Base-by-base conservation (phyloP, 805 yeast genomes). In the Saccharomycopsis guyanensis region DNA sequence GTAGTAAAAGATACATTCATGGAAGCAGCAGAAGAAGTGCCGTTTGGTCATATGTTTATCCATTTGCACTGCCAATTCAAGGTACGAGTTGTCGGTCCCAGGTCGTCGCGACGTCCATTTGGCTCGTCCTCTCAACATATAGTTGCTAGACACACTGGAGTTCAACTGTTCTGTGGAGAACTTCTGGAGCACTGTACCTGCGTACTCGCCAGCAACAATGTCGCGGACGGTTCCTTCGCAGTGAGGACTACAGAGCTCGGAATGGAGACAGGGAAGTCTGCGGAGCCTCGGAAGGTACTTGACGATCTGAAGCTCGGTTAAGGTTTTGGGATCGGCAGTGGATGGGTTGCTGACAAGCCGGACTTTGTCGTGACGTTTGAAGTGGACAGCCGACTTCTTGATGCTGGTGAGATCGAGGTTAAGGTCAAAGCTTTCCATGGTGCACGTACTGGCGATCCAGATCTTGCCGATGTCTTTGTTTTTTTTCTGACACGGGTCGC, bases 1-100 rank as follows among this genome's bases (percentile, higher is more conserved):
- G 31, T 15, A 20, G 39, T 22, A 49, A 34, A 35, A 43, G 4
- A 45, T 47, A 16, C 52, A 49, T 6, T 37, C 39, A 4, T 49
- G 39, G 27, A 46, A 45, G 35, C 50, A 42, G 36, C 52, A 49
- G 25, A 45, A 49, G 16, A 40, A 27, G n/a, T 18, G 16, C 34
- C 52, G 31, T 19, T 23, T 32, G 6, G 39, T 25, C 12, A 36
- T 20, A 16, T 41, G 23, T 15, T 35, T 16, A 22, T 49, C 52
- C 37, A 49, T 37, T 7, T 36, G 38, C 27, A 35, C 16, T 4
- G 50, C 50, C 36, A 49, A 42, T 18, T 32, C 42, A 4, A 27
- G 36, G 19, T 43, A 43, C 29, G 24, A 29, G 10, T 12, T 13
- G 8, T 27, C n/a, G n/a, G n/a, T n/a, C n/a, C n/a, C n/a, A n/a